Evolutionary conservation across 345 rosid species (phyloP).

Genomic region (Bruguiera sexangula): DNA sequence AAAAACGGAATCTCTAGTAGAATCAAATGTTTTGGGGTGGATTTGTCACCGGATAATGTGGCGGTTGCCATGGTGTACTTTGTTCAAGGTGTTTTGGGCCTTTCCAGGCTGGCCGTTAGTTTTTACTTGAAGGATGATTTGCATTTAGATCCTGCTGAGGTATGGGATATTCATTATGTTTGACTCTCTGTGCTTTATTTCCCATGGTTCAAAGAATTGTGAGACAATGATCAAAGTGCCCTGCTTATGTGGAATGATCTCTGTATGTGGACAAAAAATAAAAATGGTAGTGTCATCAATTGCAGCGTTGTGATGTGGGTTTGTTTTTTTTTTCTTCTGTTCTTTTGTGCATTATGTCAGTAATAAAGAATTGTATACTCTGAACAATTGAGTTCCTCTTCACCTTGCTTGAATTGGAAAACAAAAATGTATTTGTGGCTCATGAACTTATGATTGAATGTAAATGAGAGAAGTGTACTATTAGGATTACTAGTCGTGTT

Average conservation of each 20-base stretch:
- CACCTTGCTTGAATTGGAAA: too few species aligned
- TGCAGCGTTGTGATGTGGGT: too few species aligned
- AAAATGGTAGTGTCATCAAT: too few species aligned
- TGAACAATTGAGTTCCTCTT: too few species aligned
- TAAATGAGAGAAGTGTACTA: not conserved
- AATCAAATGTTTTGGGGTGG: conserved; percentile 61
- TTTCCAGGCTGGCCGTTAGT: conserved; percentile 87
- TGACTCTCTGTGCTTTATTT: not conserved
- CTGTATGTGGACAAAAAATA: too few species aligned
- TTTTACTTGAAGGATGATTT: conserved; percentile 91
- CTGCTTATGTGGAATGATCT: not conserved
- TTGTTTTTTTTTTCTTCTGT: too few species aligned
- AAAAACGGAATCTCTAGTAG: conserved; percentile 30
- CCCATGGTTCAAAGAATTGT: too few species aligned
- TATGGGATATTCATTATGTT: conserved; percentile 23
- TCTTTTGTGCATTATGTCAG: too few species aligned
- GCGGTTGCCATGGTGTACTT: conserved; percentile 98
- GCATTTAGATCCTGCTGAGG: conserved; percentile 99
- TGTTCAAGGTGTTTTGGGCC: conserved; percentile 98
- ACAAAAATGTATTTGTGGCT: too few species aligned
- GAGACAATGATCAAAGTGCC: not conserved
- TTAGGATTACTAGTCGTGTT: not conserved
- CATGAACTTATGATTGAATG: not conserved
- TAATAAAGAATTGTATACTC: too few species aligned
- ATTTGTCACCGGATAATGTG: conserved; percentile 80